Percentiles rank a stretch among this genome's conserved stretches.
Evolutionary conservation across 306 rosid species (phyloP).

Genomic region (Acacia confusa): DNA sequence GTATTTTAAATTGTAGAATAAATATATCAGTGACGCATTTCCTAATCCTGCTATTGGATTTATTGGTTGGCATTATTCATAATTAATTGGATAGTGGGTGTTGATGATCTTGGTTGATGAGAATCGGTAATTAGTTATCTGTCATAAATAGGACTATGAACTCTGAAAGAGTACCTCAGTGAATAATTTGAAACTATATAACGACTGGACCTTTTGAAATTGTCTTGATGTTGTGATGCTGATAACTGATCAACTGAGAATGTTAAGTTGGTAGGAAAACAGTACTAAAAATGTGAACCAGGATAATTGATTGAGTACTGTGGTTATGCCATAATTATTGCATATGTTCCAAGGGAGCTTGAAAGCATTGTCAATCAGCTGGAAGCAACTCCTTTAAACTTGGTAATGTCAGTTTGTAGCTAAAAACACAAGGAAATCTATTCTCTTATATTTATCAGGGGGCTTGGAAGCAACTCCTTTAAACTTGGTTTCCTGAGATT

Average conservation of each 20-base stretch:
- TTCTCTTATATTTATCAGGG: slow-evolving; percentile 1
- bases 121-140: background rate
- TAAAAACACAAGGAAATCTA: slow-evolving; percentile 3
- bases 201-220: background rate
- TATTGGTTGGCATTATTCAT: slow-evolving; percentile 18
- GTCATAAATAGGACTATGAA: slow-evolving; percentile 14
- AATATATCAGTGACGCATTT: slow-evolving; percentile 3
- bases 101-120: background rate
- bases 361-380: background rate
- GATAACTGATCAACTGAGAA: background rate
- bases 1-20: background rate
- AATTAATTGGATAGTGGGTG: slow-evolving; percentile 5
- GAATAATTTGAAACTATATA: background rate
- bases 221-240: slow-evolving; percentile 14
- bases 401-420: background rate
- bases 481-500: slow-evolving; percentile 17
- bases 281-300: background rate
- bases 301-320: slow-evolving; percentile 9
- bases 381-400: too few species aligned
- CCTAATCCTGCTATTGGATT: slow-evolving; percentile 19
- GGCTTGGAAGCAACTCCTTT: slow-evolving; percentile 13
- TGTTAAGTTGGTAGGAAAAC: slow-evolving; percentile 11
- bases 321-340: background rate
- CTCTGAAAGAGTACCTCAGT: background rate
- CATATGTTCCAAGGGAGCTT: slow-evolving; percentile 9